phyloP scores from a whole-genome alignment of 2,329 filamentous ascomycete genomes.

The Ceratocystis variospora region DNA sequence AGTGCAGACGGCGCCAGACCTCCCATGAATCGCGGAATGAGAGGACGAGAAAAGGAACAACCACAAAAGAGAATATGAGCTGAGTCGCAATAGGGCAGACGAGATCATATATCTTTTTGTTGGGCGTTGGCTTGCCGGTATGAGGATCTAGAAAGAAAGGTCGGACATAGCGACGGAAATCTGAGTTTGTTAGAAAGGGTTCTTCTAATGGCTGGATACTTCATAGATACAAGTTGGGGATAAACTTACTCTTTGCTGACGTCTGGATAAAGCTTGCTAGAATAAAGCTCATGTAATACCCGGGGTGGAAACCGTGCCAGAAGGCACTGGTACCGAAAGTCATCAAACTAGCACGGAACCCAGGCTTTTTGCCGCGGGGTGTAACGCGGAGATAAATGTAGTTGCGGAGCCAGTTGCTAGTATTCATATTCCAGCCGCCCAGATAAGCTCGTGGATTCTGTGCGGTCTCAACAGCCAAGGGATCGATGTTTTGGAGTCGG shows the following conservation, averaged over 20 bases:
- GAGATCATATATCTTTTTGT: conserved; percentile 79
- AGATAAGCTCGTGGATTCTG: conserved; percentile 90
- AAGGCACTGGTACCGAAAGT: conserved; percentile 91
- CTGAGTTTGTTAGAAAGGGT: conserved; percentile 32
- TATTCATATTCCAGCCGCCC: conserved; percentile 96
- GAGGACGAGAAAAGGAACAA: conserved; percentile 74
- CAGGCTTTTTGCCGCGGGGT: conserved; percentile 87
- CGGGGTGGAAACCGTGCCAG: conserved; percentile 97
- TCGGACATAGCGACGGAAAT: conserved; percentile 75
- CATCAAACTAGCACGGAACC: conserved; percentile 83
- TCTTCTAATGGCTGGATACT: conserved; percentile 18
- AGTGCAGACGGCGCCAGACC: conserved; percentile 79
- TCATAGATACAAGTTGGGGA: not conserved
- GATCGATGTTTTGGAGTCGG: conserved; percentile 76
- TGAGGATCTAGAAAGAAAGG: conserved; percentile 82
- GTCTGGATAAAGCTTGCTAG: conserved; percentile 86
- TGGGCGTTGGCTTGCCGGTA: conserved; percentile 50
- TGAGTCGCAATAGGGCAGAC: conserved; percentile 65
- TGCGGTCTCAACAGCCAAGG: conserved; percentile 71
- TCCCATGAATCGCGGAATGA: conserved; percentile 53
- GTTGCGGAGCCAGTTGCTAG: conserved; percentile 90
- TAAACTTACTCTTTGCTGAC: conserved; percentile 65
- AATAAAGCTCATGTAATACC: conserved; percentile 85
- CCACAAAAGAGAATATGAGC: conserved; percentile 67
- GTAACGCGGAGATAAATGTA: conserved; percentile 94